Conservation (phyloP, 1,284 basidiomycete species). For the Grifola frondosa region DNA sequence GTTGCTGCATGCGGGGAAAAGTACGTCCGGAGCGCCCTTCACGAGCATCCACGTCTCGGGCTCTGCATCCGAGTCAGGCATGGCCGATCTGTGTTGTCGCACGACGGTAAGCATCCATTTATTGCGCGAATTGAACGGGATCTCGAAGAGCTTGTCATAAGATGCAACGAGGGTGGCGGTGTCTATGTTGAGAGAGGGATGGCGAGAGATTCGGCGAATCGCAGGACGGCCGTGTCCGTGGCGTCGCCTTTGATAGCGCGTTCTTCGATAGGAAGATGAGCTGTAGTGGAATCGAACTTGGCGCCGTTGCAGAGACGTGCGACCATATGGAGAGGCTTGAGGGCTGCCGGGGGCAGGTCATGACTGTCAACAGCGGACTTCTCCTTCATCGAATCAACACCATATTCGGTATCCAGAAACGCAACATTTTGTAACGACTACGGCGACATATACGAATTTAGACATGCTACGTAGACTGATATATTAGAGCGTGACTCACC, state of each 20-base stretch:
- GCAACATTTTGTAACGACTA: constrained; percentile 44
- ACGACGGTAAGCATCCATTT: constrained; percentile 62
- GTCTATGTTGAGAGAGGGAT: constrained; percentile 21
- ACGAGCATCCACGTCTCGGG: constrained; percentile 39
- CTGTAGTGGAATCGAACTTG: constrained; percentile 44
- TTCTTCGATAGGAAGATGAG: constrained; percentile 39
- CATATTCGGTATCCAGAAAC: constrained; percentile 39
- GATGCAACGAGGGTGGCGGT: constrained; percentile 24
- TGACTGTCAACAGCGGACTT: constrained; percentile 17
- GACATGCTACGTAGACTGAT: not conserved
- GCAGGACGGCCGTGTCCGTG: constrained; percentile 62
- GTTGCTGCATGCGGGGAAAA: constrained; percentile 46
- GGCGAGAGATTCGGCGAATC: constrained; percentile 52
- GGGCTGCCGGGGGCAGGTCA: constrained; percentile 18
- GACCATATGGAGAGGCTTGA: constrained; percentile 41
- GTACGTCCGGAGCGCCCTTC: constrained; percentile 62
- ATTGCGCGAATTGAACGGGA: constrained; percentile 65
- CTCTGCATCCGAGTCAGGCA: not conserved
- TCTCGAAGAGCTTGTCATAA: constrained; percentile 39
- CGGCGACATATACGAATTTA: too few species aligned
- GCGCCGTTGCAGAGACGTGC: constrained; percentile 65
- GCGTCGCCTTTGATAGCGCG: constrained; percentile 60
- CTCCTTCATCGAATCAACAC: constrained; percentile 28
- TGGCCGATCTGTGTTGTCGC: constrained; percentile 13
- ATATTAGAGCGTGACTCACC: constrained; percentile 16